Base-by-base conservation (phyloP, 164 flowering plant genomes). In the Liriodendron chinense region DNA sequence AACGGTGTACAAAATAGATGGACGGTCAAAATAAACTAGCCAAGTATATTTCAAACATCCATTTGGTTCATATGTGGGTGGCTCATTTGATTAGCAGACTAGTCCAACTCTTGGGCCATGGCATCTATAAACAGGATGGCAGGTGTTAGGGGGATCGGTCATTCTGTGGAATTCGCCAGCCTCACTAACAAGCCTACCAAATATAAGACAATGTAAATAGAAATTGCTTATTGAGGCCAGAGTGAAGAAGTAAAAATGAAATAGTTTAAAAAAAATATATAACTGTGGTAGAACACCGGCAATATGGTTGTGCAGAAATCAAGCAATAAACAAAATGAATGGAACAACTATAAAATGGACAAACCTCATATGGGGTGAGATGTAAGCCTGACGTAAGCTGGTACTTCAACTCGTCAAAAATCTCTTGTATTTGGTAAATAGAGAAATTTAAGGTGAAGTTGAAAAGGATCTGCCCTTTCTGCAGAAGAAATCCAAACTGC, bases 301-400 rank as follows among this genome's bases (percentile, higher is more conserved):
- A 34, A 3, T 34, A 34, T 34, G 43, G 43, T 34, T n/a, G 66
- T n/a, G 20, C 24, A 63, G 20, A 63, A 63, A 66, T 67, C 59
- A 53, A 26, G 26, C 21, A 24, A 67, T 25, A 12, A 47, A 28
- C n/a, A 61, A 9, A 76, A 20, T 22, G 25, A 65, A 49, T 70
- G 34, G 9, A n/a, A 75, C 63, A 34, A 0, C 34, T 59, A 63
- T 23, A 75, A 70, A 75, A 74, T 20, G 24, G 63, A 18, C 80
- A 68, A 75, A 94, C 98, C 98, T 94, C 98, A 82, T 86, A 80
- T 7, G 86, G 68, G 14, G 88, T 74, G 26, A 92, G 88, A 85
- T 79, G 84, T 69, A 92, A 79, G 49, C 92, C 92, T 0, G 83
- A 82, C 72, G 80, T 85, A 72, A 92, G 85, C 85, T 92, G 97